phyloP scores from a whole-genome alignment of 805 yeast species.

The Pichia ethanolica region DNA sequence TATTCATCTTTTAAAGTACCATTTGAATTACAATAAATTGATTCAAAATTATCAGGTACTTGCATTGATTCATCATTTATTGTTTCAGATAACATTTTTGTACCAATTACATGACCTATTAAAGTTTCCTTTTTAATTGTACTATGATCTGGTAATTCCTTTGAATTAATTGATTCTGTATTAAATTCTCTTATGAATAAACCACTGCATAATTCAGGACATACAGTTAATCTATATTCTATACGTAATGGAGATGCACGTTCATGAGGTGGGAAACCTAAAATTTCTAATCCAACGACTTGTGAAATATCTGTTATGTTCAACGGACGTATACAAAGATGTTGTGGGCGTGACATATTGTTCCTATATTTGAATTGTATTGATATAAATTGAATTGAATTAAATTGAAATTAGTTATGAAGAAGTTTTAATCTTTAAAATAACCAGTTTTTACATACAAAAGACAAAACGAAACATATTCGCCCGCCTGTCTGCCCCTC shows the following conservation, averaged over 20 bases:
- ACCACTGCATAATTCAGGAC: slow-evolving; percentile 91
- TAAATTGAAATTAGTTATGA: too few relatives aligned
- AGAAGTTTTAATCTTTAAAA: too few relatives aligned
- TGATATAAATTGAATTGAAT: too few relatives aligned
- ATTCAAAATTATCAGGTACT: slow-evolving; percentile 32
- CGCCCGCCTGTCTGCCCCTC: too few relatives aligned
- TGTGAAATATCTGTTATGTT: slow-evolving; percentile 64
- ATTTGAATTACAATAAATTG: slow-evolving; percentile 1
- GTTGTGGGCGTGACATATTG: slow-evolving; percentile 37
- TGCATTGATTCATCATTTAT: slow-evolving; percentile 57
- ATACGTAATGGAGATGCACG: slow-evolving; percentile 59
- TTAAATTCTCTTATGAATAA: slow-evolving; percentile 68
- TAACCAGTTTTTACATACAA: too few relatives aligned
- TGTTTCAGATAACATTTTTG: slow-evolving; percentile 46
- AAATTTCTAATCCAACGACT: slow-evolving; percentile 51
- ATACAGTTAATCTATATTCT: slow-evolving; percentile 61
- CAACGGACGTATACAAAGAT: slow-evolving; percentile 68
- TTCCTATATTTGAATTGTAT: too few relatives aligned
- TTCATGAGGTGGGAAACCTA: slow-evolving; percentile 66
- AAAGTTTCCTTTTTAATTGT: slow-evolving; percentile 53
- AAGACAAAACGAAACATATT: too few relatives aligned
- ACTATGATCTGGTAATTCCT: slow-evolving; percentile 36
- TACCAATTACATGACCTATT: slow-evolving; percentile 75
- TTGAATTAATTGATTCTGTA: slow-evolving; percentile 6
- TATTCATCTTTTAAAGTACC: slow-evolving; percentile 5